Conservation (phyloP, 306 rosid genomes). For the Prunus padus region DNA sequence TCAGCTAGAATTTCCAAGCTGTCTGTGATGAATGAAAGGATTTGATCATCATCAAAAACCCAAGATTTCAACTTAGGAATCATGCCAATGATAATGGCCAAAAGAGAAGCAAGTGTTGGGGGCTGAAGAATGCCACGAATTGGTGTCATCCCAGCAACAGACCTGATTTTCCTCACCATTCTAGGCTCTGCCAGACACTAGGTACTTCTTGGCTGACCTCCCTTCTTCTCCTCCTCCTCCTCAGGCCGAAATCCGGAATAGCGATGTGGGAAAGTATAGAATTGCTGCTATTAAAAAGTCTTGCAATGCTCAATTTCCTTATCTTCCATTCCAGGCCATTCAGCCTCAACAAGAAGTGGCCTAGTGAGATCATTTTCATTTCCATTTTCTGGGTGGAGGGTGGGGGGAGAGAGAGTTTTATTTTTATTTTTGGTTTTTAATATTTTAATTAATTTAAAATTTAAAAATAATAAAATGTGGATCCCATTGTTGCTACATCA, state of each 20-base stretch:
- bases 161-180: slow-evolving; percentile 66
- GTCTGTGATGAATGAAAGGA: slow-evolving; percentile 57
- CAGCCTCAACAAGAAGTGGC: slow-evolving; percentile 65
- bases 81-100: slow-evolving; percentile 65
- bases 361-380: too few species aligned
- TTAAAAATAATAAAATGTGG: too few species aligned
- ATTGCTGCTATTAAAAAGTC: slow-evolving; percentile 58
- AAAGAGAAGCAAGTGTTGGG: slow-evolving; percentile 69
- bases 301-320: slow-evolving; percentile 78
- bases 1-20: slow-evolving; percentile 65
- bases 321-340: slow-evolving; percentile 93
- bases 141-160: slow-evolving; percentile 77
- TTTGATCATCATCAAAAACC: slow-evolving; percentile 59
- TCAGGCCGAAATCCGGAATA: neutral
- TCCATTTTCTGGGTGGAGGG: too few species aligned
- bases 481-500: too few species aligned
- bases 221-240: neutral
- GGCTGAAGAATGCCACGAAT: slow-evolving; percentile 80
- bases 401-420: too few species aligned
- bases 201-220: slow-evolving; percentile 23
- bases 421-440: too few species aligned
- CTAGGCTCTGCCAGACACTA: slow-evolving; percentile 81
- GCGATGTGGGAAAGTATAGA: slow-evolving; percentile 34
- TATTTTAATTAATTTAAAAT: too few species aligned
- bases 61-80: slow-evolving; percentile 61